Conservation (phyloP, 768 basidiomycete species). For the Boletus reticulatus region DNA sequence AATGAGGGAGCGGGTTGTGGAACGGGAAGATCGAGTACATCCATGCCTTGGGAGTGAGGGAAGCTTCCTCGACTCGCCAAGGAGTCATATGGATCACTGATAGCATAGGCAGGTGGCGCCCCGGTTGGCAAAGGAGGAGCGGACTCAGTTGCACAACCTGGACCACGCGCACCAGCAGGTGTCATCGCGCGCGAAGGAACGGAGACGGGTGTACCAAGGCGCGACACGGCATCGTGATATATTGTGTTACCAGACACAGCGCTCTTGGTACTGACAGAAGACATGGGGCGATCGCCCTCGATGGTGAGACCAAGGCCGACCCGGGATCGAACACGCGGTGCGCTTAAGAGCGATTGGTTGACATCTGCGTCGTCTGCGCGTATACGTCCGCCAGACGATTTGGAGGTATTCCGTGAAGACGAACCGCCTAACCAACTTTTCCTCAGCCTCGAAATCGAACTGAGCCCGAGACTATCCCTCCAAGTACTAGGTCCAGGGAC, state of each 20-base stretch:
- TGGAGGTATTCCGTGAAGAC: constrained; percentile 29
- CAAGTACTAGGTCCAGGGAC: constrained; percentile 31
- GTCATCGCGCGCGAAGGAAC: constrained; percentile 47
- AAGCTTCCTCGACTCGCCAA: constrained; percentile 24
- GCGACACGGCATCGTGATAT: constrained; percentile 61
- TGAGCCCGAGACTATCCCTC: constrained; percentile 42
- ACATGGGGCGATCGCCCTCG: constrained; percentile 53
- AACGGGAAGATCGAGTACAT: constrained; percentile 55
- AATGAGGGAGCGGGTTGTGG: constrained; percentile 59
- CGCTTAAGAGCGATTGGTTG: constrained; percentile 37
- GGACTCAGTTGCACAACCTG: constrained; percentile 2
- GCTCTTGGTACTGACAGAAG: constrained; percentile 55
- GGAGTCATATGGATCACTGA: constrained; percentile 30
- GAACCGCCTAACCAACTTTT: constrained; percentile 57
- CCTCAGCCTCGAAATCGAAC: constrained; percentile 48
- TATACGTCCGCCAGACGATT: constrained; percentile 23
- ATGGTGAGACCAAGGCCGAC: constrained; percentile 37
- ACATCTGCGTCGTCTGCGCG: constrained; percentile 47
- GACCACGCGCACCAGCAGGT: constrained; percentile 34
- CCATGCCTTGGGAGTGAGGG: constrained; percentile 33
- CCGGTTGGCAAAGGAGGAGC: constrained; percentile 19
- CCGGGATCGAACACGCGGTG: constrained; percentile 22
- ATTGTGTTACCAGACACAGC: constrained; percentile 52
- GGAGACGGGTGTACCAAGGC: constrained; percentile 40
- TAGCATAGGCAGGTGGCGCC: constrained; percentile 32